Conservation (phyloP, 805 yeast species). For the Kuraishia hungarica region DNA sequence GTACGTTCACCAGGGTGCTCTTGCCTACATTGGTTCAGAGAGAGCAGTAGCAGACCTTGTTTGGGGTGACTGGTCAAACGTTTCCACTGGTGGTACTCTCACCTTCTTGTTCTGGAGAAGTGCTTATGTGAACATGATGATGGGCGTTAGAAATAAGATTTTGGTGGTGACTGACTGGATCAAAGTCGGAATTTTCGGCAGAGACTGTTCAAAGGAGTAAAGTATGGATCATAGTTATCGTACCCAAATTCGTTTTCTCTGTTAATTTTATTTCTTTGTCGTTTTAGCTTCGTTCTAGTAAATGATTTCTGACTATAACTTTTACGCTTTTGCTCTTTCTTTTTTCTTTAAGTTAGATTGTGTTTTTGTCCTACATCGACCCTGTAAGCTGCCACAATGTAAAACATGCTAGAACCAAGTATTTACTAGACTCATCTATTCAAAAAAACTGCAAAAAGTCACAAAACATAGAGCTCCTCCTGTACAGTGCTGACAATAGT, state of each 20-base stretch:
- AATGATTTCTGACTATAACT: neutral
- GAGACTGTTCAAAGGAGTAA: conserved; percentile 84
- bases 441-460: no score
- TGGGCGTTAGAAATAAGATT: conserved; percentile 81
- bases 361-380: no score
- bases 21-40: conserved; percentile 91
- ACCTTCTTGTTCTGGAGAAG: conserved; percentile 93
- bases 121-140: conserved; percentile 88
- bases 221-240: neutral
- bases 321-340: neutral
- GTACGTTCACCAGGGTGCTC: conserved; percentile 85
- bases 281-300: neutral
- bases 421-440: no score
- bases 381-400: no score
- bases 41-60: conserved; percentile 89
- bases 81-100: conserved; percentile 75
- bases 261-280: neutral
- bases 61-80: conserved; percentile 70
- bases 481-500: no score
- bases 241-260: neutral
- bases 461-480: no score
- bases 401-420: no score
- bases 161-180: conserved; percentile 85
- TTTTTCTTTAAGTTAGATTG: no score
- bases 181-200: conserved; percentile 81